These are phyloP conservation scores for Phytopythium ostracodes DNA, from an alignment of 352 stramenopile genomes.

Conservation along the genomic window DNA sequence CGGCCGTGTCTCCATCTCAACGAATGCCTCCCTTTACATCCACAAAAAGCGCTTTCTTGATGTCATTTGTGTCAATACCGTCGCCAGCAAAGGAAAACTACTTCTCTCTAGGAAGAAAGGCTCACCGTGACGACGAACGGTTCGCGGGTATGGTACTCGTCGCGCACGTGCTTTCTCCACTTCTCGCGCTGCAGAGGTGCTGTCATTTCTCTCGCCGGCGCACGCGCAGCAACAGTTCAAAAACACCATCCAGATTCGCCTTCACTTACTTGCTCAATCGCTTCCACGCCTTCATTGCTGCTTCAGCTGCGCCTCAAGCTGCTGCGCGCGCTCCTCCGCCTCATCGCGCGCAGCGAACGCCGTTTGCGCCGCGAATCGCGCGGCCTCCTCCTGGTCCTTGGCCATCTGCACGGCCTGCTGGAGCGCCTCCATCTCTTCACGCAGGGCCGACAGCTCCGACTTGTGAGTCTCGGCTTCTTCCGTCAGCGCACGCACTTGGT, in stretches of 20 bases:
- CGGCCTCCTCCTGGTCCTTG: slow-evolving; percentile 68
- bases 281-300: slow-evolving; percentile 4
- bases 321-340: slow-evolving; percentile 41
- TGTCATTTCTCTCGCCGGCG: not conserved
- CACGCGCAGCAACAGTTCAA: not conserved
- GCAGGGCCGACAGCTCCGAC: slow-evolving; percentile 26
- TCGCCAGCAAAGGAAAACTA: not conserved
- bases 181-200: slow-evolving; percentile 20
- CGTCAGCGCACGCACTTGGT: slow-evolving; percentile 24
- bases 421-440: slow-evolving; percentile 39
- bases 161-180: slow-evolving; percentile 9
- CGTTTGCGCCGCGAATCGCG: slow-evolving; percentile 62
- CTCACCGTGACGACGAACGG: slow-evolving; percentile 3
- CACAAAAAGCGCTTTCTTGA: slow-evolving; percentile 1
- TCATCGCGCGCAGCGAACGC: slow-evolving; percentile 66
- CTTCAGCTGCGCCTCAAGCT: slow-evolving; percentile 37
- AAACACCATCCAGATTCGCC: not conserved
- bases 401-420: slow-evolving; percentile 38
- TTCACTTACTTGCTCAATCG: not conserved
- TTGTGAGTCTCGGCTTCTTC: slow-evolving; percentile 24
- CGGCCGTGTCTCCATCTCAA: not conserved
- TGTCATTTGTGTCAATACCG: not conserved
- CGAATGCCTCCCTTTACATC: not conserved
- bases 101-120: not conserved
- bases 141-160: not conserved